Percentiles rank a stretch among this genome's conserved stretches.
Conservation (phyloP, 2,329 filamentous ascomycete species). For the Neurospora sp. region DNA sequence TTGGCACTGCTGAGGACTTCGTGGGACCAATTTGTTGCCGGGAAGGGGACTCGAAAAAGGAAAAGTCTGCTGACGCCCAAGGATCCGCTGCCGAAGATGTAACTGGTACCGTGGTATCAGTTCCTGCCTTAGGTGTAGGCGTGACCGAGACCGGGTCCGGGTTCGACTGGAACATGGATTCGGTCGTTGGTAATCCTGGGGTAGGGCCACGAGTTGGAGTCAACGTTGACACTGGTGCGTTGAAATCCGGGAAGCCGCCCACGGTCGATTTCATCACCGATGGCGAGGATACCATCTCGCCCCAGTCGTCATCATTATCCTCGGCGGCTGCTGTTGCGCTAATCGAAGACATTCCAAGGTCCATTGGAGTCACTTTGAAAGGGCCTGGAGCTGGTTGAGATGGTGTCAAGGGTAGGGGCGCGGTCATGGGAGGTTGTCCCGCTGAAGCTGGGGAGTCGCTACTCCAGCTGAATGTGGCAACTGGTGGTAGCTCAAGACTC, state of each 20-base stretch:
- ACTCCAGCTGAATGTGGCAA: conserved; percentile 18
- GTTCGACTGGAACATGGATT: not conserved
- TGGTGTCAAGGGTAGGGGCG: not conserved
- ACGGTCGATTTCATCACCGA: conserved; percentile 1
- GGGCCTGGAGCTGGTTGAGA: not conserved
- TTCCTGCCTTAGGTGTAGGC: not conserved
- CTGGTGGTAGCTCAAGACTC: conserved; percentile 9
- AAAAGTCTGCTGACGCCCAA: conserved; percentile 15
- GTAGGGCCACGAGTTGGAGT: not conserved
- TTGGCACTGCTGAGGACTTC: not conserved
- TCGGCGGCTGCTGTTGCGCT: conserved; percentile 1
- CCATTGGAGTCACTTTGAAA: not conserved
- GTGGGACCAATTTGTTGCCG: not conserved
- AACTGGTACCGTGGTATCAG: not conserved
- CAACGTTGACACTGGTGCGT: conserved; percentile 1
- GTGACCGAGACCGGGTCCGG: not conserved
- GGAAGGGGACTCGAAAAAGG: conserved; percentile 10
- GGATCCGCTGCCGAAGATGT: conserved; percentile 1
- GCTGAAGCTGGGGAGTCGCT: conserved; percentile 4
- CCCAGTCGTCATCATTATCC: conserved; percentile 48
- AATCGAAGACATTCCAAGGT: conserved; percentile 3
- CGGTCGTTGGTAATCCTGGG: not conserved
- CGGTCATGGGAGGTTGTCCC: not conserved
- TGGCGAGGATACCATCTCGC: conserved; percentile 45
- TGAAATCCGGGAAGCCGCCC: not conserved